Evolutionary conservation across 352 stramenopile species (phyloP).

Genomic region (Phytopythium kandeliae): DNA sequence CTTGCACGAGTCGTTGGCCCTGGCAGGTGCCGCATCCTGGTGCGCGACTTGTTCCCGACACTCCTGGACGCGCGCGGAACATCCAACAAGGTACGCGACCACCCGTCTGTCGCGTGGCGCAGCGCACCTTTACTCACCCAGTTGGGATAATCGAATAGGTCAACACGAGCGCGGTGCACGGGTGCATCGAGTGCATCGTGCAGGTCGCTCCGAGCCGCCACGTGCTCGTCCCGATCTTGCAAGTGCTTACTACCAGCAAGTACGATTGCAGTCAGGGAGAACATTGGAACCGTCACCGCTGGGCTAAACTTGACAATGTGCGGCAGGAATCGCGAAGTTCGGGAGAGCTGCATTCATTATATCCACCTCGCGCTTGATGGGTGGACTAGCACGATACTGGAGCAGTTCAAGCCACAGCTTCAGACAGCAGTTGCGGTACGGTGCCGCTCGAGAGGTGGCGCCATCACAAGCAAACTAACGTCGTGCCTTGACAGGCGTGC

Average conservation of each 20-base stretch:
- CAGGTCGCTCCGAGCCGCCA: constrained; percentile 34
- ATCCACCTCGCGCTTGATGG: constrained; percentile 29
- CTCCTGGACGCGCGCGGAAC: constrained; percentile 43
- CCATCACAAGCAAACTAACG: background rate
- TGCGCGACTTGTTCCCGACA: constrained; percentile 58
- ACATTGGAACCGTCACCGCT: background rate
- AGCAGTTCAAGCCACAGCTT: constrained; percentile 34
- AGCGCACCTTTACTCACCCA: too few species aligned
- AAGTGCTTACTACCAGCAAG: constrained; percentile 44
- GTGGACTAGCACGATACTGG: constrained; percentile 32
- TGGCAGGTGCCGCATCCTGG: constrained; percentile 39
- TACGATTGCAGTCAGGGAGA: constrained; percentile 19
- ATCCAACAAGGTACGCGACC: constrained; percentile 39
- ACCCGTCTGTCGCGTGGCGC: too few species aligned
- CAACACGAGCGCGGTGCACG: constrained; percentile 41
- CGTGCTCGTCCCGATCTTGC: constrained; percentile 38
- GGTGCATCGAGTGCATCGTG: constrained; percentile 50
- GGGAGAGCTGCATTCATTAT: constrained; percentile 60
- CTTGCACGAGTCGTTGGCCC: constrained; percentile 29
- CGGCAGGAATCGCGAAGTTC: constrained; percentile 50
- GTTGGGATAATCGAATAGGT: too few species aligned
- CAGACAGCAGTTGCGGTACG: constrained; percentile 34
- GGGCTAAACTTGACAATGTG: background rate
- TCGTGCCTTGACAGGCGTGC: background rate
- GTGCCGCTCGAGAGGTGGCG: background rate